phyloP scores from a whole-genome alignment of 306 rosid genomes.

The Sicyos baderoa region DNA sequence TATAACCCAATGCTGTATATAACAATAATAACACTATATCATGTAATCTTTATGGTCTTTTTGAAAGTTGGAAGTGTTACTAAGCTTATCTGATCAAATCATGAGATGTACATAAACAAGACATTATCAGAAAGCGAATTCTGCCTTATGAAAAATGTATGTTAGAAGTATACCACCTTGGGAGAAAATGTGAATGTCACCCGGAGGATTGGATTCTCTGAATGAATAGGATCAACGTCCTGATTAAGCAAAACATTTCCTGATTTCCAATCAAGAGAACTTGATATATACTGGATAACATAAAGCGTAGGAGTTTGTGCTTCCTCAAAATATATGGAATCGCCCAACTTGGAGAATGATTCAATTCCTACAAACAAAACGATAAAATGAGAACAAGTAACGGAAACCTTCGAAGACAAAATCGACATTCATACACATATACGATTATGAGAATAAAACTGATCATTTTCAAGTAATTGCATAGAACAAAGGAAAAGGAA shows the following conservation, averaged over 20 bases:
- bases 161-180: constrained; percentile 23
- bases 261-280: constrained; percentile 64
- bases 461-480: not conserved
- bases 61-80: too few species aligned
- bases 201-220: constrained; percentile 55
- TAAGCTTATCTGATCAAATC: not conserved
- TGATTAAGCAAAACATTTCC: constrained; percentile 43
- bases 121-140: not conserved
- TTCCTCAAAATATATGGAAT: constrained; percentile 86
- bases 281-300: constrained; percentile 71
- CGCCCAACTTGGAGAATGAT: constrained; percentile 83
- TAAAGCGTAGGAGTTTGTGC: constrained; percentile 47
- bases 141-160: not conserved
- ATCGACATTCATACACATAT: not conserved
- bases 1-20: not conserved
- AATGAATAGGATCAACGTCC: constrained; percentile 42
- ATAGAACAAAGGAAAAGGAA: not conserved
- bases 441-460: not conserved
- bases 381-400: not conserved
- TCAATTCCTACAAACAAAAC: constrained; percentile 46
- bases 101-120: not conserved
- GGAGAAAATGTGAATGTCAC: constrained; percentile 44
- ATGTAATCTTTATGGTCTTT: too few species aligned
- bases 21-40: not conserved
- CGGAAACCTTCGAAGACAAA: not conserved